Evolutionary conservation across 768 basidiomycete genomes (phyloP).

Genomic region (Boletus eberwhitei): DNA sequence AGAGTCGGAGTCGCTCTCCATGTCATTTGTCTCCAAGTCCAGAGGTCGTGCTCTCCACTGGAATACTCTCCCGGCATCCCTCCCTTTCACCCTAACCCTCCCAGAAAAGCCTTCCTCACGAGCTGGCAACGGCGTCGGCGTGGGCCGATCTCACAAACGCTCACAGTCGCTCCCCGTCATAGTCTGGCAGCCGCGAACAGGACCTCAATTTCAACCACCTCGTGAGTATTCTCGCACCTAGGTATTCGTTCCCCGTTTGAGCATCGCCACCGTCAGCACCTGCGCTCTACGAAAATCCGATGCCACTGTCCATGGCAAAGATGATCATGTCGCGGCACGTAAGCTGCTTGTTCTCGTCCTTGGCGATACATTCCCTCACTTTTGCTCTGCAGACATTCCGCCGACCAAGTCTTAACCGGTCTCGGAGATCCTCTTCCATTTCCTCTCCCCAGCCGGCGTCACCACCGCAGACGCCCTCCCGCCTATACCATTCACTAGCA

Average conservation of each 20-base stretch:
- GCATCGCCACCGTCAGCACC: conserved; percentile 31
- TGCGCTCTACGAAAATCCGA: conserved; percentile 40
- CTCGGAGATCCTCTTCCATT: conserved; percentile 22
- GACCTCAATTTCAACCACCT: conserved; percentile 30
- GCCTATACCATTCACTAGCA: conserved; percentile 34
- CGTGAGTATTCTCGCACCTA: conserved; percentile 20
- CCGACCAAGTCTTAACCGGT: conserved; percentile 27
- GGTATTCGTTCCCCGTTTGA: neutral
- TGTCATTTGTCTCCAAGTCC: neutral
- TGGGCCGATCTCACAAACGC: conserved; percentile 10
- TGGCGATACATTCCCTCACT: neutral
- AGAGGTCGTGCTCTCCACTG: conserved; percentile 25
- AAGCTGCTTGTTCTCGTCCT: conserved; percentile 16
- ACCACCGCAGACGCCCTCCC: conserved; percentile 34
- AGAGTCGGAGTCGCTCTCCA: neutral
- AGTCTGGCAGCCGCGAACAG: conserved; percentile 22
- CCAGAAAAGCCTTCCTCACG: conserved; percentile 20
- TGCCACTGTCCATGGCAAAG: conserved; percentile 49
- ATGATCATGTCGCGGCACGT: conserved; percentile 54
- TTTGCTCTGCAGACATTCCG: conserved; percentile 30
- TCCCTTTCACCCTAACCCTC: conserved; percentile 24
- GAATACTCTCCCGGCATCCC: conserved; percentile 26
- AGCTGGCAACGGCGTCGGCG: conserved; percentile 5
- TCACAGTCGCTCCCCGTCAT: conserved; percentile 13
- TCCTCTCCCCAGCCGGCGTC: conserved; percentile 20